Base-by-base conservation (phyloP, 192 early-diverging fungal species). In the Funneliformis geosporum region DNA sequence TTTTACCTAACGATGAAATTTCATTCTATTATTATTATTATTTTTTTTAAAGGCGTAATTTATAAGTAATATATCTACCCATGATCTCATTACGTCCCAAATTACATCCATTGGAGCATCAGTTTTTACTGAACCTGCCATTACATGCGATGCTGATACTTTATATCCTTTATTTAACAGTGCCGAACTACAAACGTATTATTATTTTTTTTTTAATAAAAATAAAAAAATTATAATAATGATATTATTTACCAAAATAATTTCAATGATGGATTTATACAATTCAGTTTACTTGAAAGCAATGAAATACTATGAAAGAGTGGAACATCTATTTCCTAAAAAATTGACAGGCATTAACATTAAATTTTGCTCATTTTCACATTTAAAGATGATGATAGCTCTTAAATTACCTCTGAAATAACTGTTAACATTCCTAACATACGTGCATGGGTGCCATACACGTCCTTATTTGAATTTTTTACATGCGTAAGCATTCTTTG, bases 381-480 rank as follows among this genome's bases (percentile, higher is more conserved):
- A 23, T n/a, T 59, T 78, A 42, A n/a, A 33, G 33, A 2, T 33
- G 33, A 33, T 33, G 33, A 33, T 21, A 27, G n/a, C 27, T 23
- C 16, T 59, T 8, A 23, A 11, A 10, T 66, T 79, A 93, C 94
- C 85, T 98, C 96, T 4, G 87, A 86, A 47, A 94, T 92, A 0
- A 99, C 94, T 40, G 93, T 91, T 64, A 99, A 86, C 97, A 99
- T 99, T 55, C 98, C 98, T 81, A 91, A 76, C 93, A 99, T 99
- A 73, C 98, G 88, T 27, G 88, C 78, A 61, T 90, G 84, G 0
- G 98, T 99, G 62, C 91, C 91, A 85, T 94, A 99, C 27, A 88
- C 85, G 1, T 82, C 80, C 18, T 79, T 72, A 27, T 80, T 87
- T 0, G 89, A 80, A 4, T 81, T 84, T 75, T 91, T 89, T 60